These are phyloP conservation scores for Stentor roeselii DNA, from an alignment of 73 alveolate genomes.

Conservation along the genomic window DNA sequence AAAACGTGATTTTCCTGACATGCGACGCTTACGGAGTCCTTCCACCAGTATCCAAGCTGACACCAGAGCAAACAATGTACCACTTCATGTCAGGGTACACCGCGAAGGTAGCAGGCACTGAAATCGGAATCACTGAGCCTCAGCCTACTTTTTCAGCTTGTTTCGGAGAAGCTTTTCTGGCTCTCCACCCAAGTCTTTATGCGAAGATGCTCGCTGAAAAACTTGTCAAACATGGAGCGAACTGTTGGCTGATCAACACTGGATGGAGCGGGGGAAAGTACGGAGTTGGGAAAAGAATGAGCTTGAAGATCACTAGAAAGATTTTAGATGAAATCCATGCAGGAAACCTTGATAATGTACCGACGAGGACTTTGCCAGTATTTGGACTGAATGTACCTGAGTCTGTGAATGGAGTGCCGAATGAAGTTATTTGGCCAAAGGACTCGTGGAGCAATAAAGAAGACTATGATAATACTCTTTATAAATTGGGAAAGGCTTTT, in stretches of 20 bases:
- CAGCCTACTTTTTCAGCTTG: constrained; percentile 96
- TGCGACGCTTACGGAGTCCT: constrained; percentile 97
- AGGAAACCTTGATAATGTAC: constrained; percentile 78
- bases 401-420: constrained; percentile 72
- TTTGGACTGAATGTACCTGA: constrained; percentile 79
- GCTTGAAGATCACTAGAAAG: constrained; percentile 78
- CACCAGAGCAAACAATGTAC: constrained; percentile 86
- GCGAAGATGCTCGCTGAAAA: constrained; percentile 93
- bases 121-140: constrained; percentile 94
- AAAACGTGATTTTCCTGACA: constrained; percentile 88
- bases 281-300: constrained; percentile 92
- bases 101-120: constrained; percentile 96
- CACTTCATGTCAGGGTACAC: constrained; percentile 97
- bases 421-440: constrained; percentile 61
- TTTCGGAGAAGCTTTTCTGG: constrained; percentile 95
- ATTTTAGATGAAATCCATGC: constrained; percentile 92
- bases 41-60: constrained; percentile 93
- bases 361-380: constrained; percentile 42
- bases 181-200: constrained; percentile 87
- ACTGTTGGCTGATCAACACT: constrained; percentile 92
- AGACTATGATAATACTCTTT: constrained; percentile 4
- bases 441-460: constrained; percentile 20
- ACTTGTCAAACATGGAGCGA: constrained; percentile 75
- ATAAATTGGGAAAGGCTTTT: neutral
- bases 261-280: constrained; percentile 96